Evolutionary conservation across 768 basidiomycete species (phyloP).

Genomic region (Collybia sp.): DNA sequence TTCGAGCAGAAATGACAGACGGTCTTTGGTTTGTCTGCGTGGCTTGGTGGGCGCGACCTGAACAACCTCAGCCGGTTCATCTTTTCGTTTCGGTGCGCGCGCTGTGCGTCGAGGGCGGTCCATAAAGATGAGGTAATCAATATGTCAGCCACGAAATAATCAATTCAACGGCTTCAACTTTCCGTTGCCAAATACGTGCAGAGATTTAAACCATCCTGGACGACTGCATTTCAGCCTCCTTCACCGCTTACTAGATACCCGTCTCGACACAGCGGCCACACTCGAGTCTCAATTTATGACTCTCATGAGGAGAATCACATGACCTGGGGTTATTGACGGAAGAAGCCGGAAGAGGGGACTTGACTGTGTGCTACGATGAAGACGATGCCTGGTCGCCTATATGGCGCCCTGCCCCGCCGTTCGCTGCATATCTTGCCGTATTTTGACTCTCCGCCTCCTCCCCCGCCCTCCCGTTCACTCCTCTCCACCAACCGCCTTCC

Average conservation of each 20-base stretch:
- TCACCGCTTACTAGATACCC: too few relatives aligned
- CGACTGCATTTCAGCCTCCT: too few relatives aligned
- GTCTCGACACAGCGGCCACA: too few relatives aligned
- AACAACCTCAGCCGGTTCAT: slow-evolving; percentile 1
- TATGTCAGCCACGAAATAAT: too few relatives aligned
- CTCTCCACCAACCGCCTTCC: slow-evolving; percentile 9
- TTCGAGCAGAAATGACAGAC: slow-evolving; percentile 26
- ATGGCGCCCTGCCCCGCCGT: too few relatives aligned
- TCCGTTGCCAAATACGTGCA: too few relatives aligned
- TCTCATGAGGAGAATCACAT: too few relatives aligned
- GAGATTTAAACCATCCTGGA: too few relatives aligned
- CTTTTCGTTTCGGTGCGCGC: slow-evolving; percentile 6
- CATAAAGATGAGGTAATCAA: neutral
- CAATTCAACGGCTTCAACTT: too few relatives aligned
- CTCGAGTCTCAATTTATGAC: too few relatives aligned
- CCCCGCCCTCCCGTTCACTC: slow-evolving; percentile 10
- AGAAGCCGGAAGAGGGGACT: neutral
- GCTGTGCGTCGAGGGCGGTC: slow-evolving; percentile 6
- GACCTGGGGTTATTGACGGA: neutral
- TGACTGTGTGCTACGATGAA: neutral
- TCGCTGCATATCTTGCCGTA: too few relatives aligned
- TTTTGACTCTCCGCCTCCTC: slow-evolving; percentile 17
- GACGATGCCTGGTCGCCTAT: too few relatives aligned
- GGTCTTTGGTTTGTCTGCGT: slow-evolving; percentile 25
- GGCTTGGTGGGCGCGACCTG: slow-evolving; percentile 15